Percentiles rank a stretch among this genome's conserved stretches.
These are phyloP conservation scores for Psidium friedrichsthalianum DNA, from an alignment of 345 rosid species.

Conservation along the genomic window DNA sequence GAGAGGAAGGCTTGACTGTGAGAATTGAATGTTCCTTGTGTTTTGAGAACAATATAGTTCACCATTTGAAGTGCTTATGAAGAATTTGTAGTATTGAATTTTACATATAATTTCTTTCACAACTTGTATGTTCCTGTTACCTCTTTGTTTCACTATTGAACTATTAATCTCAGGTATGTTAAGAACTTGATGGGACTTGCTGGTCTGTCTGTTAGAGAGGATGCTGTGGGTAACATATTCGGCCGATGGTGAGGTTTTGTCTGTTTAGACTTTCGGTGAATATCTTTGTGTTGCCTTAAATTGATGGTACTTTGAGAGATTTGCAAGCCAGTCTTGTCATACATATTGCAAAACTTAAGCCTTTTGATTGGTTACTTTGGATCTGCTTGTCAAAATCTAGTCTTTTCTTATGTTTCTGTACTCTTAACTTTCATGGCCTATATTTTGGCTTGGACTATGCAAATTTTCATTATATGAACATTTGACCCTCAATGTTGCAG, in stretches of 20 bases:
- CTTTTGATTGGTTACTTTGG: not conserved
- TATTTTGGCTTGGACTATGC: not conserved
- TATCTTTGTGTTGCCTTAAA: not conserved
- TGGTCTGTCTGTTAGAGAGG: constrained; percentile 78
- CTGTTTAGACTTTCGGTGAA: not conserved
- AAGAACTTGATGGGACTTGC: constrained; percentile 69
- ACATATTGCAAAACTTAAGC: not conserved
- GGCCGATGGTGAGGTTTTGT: constrained; percentile 63
- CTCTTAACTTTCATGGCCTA: not conserved
- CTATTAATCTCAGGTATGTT: constrained; percentile 40
- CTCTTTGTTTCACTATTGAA: not conserved
- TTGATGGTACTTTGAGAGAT: not conserved
- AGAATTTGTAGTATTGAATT: not conserved
- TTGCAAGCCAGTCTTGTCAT: not conserved
- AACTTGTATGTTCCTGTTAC: not conserved
- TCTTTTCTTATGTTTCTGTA: not conserved
- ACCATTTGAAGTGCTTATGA: not conserved
- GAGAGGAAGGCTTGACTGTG: not conserved
- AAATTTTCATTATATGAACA: not conserved
- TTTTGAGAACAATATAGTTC: not conserved
- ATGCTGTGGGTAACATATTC: constrained; percentile 89
- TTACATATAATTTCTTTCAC: not conserved
- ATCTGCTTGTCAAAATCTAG: not conserved
- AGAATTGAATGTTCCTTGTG: not conserved
- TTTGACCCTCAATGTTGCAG: constrained; percentile 16